Percentiles rank a stretch among this genome's conserved stretches.
These are phyloP conservation scores for Pythium dissimile DNA, from an alignment of 352 stramenopile species.

Conservation along the genomic window DNA sequence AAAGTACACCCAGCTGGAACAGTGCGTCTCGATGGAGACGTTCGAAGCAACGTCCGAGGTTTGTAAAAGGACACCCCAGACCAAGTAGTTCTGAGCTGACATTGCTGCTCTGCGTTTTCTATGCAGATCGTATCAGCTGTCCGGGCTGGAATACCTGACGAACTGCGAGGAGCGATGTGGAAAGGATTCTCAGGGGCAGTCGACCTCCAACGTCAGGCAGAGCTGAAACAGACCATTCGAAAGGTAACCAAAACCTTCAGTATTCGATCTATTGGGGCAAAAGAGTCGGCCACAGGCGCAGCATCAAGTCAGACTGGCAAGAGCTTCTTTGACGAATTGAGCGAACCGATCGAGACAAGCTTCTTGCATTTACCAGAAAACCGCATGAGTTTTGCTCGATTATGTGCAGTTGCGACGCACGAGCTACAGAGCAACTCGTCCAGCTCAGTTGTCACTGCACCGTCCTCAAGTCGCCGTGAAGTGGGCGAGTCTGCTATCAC, in stretches of 20 bases:
- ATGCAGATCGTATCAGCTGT: constrained; percentile 72
- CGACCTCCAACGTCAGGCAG: constrained; percentile 52
- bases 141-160: constrained; percentile 70
- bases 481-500: not conserved
- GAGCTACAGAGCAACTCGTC: constrained; percentile 29
- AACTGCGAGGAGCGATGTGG: constrained; percentile 70
- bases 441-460: not conserved
- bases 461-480: not conserved
- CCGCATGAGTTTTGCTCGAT: constrained; percentile 58
- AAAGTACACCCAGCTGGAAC: constrained; percentile 81
- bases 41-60: constrained; percentile 67
- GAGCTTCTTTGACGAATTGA: constrained; percentile 47
- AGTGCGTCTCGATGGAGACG: constrained; percentile 59
- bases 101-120: not conserved
- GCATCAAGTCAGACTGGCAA: not conserved
- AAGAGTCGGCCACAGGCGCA: not conserved
- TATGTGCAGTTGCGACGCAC: constrained; percentile 51
- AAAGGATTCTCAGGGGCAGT: constrained; percentile 66
- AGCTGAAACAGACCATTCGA: constrained; percentile 53
- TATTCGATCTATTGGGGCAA: constrained; percentile 20
- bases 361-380: constrained; percentile 45
- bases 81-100: not conserved
- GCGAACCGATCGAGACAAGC: constrained; percentile 35
- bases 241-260: constrained; percentile 47
- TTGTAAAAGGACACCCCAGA: not conserved